These are phyloP conservation scores for Inosperma sp. DNA, from an alignment of 768 basidiomycete genomes.

Conservation along the genomic window DNA sequence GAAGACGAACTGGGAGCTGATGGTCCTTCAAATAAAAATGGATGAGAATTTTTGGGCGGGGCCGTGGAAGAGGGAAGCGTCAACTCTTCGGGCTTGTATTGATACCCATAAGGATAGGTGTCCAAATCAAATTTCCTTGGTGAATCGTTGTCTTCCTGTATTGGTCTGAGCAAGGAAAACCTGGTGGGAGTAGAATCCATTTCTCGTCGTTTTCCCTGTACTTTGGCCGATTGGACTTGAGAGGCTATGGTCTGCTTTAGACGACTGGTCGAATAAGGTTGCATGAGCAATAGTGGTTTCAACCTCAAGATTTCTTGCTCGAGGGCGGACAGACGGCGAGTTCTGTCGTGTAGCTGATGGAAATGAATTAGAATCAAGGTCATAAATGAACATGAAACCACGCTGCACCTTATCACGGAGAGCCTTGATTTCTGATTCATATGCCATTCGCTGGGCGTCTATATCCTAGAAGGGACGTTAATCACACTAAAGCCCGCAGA, in stretches of 20 bases:
- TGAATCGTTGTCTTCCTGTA: slow-evolving; percentile 14
- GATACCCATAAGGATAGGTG: slow-evolving; percentile 5
- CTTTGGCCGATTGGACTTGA: slow-evolving; percentile 9
- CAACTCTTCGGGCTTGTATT: slow-evolving; percentile 18
- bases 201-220: slow-evolving; percentile 22
- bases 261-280: slow-evolving; percentile 37
- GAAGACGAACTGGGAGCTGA: slow-evolving; percentile 11
- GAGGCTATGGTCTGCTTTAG: slow-evolving; percentile 6
- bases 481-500: slow-evolving; percentile 4
- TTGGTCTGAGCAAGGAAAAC: slow-evolving; percentile 3
- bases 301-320: slow-evolving; percentile 64
- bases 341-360: slow-evolving; percentile 54
- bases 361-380: slow-evolving; percentile 20
- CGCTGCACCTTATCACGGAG: slow-evolving; percentile 57
- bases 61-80: slow-evolving; percentile 11
- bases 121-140: slow-evolving; percentile 2
- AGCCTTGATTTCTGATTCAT: slow-evolving; percentile 57
- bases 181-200: slow-evolving; percentile 2
- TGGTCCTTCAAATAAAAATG: slow-evolving; percentile 20
- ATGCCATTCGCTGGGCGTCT: slow-evolving; percentile 44
- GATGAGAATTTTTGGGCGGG: slow-evolving; percentile 15
- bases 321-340: slow-evolving; percentile 47
- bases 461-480: slow-evolving; percentile 40
- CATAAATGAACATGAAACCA: not conserved
- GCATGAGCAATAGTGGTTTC: slow-evolving; percentile 65